Evolutionary conservation across 2,329 filamentous ascomycete species (phyloP), one percentile per base, ranked within the genome.

Genomic region (Trichothecium sympodiale): DNA sequence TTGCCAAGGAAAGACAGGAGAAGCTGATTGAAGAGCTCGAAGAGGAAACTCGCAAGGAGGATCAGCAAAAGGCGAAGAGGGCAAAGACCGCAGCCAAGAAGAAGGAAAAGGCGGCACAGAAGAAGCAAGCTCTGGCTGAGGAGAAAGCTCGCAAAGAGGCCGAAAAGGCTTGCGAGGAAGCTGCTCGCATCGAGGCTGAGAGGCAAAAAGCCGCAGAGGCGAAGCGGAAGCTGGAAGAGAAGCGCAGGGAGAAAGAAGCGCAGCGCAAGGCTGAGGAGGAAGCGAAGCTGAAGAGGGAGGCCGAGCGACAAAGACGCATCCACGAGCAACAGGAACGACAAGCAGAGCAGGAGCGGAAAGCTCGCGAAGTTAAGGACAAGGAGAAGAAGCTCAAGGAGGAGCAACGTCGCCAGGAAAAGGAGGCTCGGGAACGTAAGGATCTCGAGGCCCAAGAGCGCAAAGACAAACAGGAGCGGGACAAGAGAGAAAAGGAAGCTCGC

Each of bases 1-100:
- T 98, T 3, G 86, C 91, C 14, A 79, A 81, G 48, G 89, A 98
- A 61, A 83, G 91, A 18, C 89, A 95, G 53, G 72, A 83, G 51
- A 87, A 87, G 55, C 77, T 98, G 16, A 69, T 98, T 17, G 83
- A 95, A 54, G 91, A 98, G 57, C 68, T 95, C 3, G 80, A 88
- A 46, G 85, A 94, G 53, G 91, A 98, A 56, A 74, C 76, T 43
- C 76, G 77, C 37, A 74, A 80, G 34, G 79, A 83, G 42, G 74
- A 79, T 35, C 75, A 89, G 56, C 81, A 83, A 43, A 88, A 91
- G 55, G 87, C 84, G 15, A 95, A 95, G 64, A 94, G 89, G 58
- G 83, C 86, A 33, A 86, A 86, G 52, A 89, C 94, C 52, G 88
- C 91, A 13, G 84, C 94, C 56, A 94, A 91, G 68, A 85, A 84